Conservation (phyloP, 257 asterid genomes). For the Fraxinus americana region DNA sequence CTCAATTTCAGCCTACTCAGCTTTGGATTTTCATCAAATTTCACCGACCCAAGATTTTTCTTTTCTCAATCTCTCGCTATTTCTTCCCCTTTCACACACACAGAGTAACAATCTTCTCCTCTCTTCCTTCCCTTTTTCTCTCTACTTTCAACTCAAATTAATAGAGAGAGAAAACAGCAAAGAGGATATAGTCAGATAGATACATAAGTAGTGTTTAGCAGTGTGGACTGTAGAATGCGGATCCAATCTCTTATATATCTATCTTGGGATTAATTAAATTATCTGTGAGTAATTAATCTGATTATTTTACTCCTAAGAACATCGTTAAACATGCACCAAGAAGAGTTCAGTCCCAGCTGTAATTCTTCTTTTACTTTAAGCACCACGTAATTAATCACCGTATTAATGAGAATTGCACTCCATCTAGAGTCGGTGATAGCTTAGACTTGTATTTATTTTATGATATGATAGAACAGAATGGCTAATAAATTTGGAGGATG, state of each 20-base stretch:
- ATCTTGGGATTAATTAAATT: neutral
- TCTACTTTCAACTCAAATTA: neutral
- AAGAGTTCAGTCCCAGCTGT: slow-evolving; percentile 8
- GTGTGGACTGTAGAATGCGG: slow-evolving; percentile 24
- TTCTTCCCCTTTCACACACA: neutral
- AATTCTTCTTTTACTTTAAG: slow-evolving; percentile 9
- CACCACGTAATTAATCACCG: slow-evolving; percentile 27
- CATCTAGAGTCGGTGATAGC: too few relatives aligned
- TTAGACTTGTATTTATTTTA: too few relatives aligned
- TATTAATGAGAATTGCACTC: slow-evolving; percentile 11
- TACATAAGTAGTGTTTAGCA: slow-evolving; percentile 8
- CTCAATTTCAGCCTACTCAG: slow-evolving; percentile 33
- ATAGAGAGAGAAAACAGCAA: slow-evolving; percentile 11
- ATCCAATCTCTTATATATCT: slow-evolving; percentile 42
- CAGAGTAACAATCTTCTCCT: slow-evolving; percentile 1
- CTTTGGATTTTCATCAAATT: slow-evolving; percentile 30
- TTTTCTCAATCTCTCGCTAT: slow-evolving; percentile 16
- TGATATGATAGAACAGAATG: too few relatives aligned
- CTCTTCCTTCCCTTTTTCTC: slow-evolving; percentile 28
- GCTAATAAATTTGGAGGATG: too few relatives aligned
- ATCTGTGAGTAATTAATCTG: neutral
- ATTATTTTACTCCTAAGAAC: neutral
- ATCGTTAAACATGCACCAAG: neutral
- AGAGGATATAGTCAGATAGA: slow-evolving; percentile 1
- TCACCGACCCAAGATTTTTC: slow-evolving; percentile 31